Percentiles rank a stretch among this genome's conserved stretches.
Evolutionary conservation across 352 stramenopile genomes (phyloP).

Genomic region (Globisporangium irregulare): DNA sequence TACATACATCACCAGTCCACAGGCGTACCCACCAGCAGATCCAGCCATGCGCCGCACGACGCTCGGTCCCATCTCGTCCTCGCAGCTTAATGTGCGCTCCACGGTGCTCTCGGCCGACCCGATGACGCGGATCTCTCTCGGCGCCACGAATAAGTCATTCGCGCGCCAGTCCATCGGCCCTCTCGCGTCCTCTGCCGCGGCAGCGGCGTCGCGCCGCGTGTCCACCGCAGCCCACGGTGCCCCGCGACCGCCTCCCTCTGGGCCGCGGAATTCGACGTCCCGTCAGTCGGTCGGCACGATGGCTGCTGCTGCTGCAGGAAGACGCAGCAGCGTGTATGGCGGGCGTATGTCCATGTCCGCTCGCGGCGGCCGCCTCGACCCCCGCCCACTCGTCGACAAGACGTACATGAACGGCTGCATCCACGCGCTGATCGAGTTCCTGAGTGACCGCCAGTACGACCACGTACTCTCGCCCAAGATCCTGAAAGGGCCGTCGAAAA

Average conservation of each 20-base stretch:
- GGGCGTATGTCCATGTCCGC: slow-evolving; percentile 53
- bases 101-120: slow-evolving; percentile 33
- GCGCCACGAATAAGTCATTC: slow-evolving; percentile 33
- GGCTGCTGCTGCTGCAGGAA: slow-evolving; percentile 16
- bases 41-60: slow-evolving; percentile 76
- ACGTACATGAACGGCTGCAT: slow-evolving; percentile 92
- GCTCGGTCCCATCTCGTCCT: slow-evolving; percentile 79
- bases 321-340: slow-evolving; percentile 66
- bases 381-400: slow-evolving; percentile 88
- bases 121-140: slow-evolving; percentile 52
- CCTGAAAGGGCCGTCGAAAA: slow-evolving; percentile 91
- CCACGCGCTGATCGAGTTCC: slow-evolving; percentile 91
- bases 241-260: slow-evolving; percentile 14
- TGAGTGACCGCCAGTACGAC: slow-evolving; percentile 90
- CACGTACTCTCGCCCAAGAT: slow-evolving; percentile 90
- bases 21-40: not conserved
- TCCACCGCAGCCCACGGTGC: slow-evolving; percentile 32
- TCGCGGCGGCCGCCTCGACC: slow-evolving; percentile 57
- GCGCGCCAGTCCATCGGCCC: slow-evolving; percentile 65
- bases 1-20: not conserved
- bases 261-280: slow-evolving; percentile 42
- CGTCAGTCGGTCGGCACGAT: slow-evolving; percentile 44
- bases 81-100: slow-evolving; percentile 72
- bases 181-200: slow-evolving; percentile 17
- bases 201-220: slow-evolving; percentile 41